phyloP scores from a whole-genome alignment of 768 basidiomycete genomes.

The Serendipita sp. region DNA sequence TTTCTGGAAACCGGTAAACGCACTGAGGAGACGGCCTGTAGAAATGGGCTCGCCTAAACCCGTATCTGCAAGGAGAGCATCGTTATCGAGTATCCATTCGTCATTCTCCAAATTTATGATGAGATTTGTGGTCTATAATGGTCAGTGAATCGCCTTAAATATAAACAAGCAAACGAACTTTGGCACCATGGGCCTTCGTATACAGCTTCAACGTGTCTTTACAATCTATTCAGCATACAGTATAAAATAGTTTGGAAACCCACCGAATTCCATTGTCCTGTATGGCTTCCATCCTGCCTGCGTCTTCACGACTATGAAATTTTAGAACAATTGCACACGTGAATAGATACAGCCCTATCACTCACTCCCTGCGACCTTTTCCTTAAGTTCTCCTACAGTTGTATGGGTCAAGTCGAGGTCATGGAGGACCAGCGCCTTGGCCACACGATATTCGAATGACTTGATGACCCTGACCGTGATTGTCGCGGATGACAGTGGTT shows the following conservation, averaged over 20 bases:
- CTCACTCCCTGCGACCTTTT: conserved; percentile 48
- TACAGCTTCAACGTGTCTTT: conserved; percentile 90
- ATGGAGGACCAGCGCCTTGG: conserved; percentile 71
- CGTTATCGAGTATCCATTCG: conserved; percentile 74
- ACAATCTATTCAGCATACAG: neutral
- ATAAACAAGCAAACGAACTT: conserved; percentile 30
- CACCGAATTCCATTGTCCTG: conserved; percentile 52
- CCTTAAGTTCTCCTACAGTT: conserved; percentile 70
- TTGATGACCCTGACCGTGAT: conserved; percentile 89
- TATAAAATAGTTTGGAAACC: conserved; percentile 10
- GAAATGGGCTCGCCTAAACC: conserved; percentile 52
- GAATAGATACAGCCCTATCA: neutral
- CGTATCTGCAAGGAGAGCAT: conserved; percentile 43
- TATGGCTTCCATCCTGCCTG: conserved; percentile 82
- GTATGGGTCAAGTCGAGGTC: conserved; percentile 59
- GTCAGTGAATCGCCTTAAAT: neutral
- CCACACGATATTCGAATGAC: conserved; percentile 83
- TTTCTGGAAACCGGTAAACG: conserved; percentile 36
- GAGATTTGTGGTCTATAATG: conserved; percentile 71
- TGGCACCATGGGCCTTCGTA: conserved; percentile 84
- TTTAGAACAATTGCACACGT: neutral
- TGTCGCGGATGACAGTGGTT: conserved; percentile 59
- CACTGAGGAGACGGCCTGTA: neutral
- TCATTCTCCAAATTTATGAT: conserved; percentile 97
- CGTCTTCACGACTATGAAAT: conserved; percentile 43